A percentile compares a stretch with the other conserved stretches of the same genome.
These are phyloP conservation scores for Starmerella riodocensis DNA, from an alignment of 805 yeast genomes.

Conservation along the genomic window DNA sequence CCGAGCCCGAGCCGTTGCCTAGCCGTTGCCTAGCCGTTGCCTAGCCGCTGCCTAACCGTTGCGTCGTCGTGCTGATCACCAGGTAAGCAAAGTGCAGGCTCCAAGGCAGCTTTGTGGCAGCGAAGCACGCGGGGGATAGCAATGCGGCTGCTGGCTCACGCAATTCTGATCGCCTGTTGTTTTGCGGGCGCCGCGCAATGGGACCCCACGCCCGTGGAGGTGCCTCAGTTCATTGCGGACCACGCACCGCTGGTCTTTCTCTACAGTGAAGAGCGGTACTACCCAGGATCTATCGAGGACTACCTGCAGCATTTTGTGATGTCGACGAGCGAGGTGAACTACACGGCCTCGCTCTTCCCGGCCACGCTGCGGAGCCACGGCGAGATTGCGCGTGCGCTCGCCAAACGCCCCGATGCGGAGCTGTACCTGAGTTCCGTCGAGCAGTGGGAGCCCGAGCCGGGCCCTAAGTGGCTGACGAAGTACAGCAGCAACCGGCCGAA, in stretches of 20 bases:
- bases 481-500: slow-evolving; percentile 45
- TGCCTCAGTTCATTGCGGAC: slow-evolving; percentile 25
- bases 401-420: slow-evolving; percentile 23
- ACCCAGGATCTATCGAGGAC: slow-evolving; percentile 67
- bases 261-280: slow-evolving; percentile 75
- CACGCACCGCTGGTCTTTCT: slow-evolving; percentile 62
- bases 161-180: no score
- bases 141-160: no score
- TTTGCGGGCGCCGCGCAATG: not conserved
- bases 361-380: slow-evolving; percentile 10
- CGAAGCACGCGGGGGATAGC: no score
- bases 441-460: slow-evolving; percentile 52
- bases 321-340: slow-evolving; percentile 33
- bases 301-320: slow-evolving; percentile 57
- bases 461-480: slow-evolving; percentile 68
- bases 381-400: slow-evolving; percentile 24
- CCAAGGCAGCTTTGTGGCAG: no score
- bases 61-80: no score
- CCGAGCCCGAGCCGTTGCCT: no score
- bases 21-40: no score
- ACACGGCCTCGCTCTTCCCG: slow-evolving; percentile 23
- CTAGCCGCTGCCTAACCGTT: no score
- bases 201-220: slow-evolving; percentile 1
- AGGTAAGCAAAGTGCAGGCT: no score
- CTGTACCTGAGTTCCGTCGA: slow-evolving; percentile 51